Evolutionary conservation across 2,329 filamentous ascomycete species (phyloP).

Genomic region (Zymoseptoria pseudotritici): DNA sequence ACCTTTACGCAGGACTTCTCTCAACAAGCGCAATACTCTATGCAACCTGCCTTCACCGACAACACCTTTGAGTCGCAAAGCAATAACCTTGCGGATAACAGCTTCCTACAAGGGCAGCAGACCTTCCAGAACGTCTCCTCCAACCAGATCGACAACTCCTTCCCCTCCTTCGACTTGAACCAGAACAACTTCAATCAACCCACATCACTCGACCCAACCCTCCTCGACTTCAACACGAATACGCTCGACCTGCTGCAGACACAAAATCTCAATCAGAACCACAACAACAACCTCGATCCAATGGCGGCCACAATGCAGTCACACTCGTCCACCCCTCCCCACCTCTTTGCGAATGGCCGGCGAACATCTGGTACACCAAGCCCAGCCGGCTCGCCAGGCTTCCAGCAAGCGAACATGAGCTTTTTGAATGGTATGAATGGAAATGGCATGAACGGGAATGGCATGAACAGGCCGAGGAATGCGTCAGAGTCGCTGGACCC

Average conservation of each 20-base stretch:
- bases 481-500: conserved; percentile 52
- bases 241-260: conserved; percentile 34
- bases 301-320: conserved; percentile 45
- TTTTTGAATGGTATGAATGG: neutral
- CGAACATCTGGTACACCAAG: conserved; percentile 48
- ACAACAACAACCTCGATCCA: conserved; percentile 38
- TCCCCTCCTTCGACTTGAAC: conserved; percentile 47
- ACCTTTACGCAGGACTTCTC: conserved; percentile 41
- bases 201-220: conserved; percentile 54
- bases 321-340: conserved; percentile 48
- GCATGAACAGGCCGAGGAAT: conserved; percentile 51
- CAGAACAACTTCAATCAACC: conserved; percentile 50
- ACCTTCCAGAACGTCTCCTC: neutral
- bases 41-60: conserved; percentile 32
- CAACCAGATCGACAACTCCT: conserved; percentile 36
- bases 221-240: conserved; percentile 44
- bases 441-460: conserved; percentile 34
- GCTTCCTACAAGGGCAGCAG: conserved; percentile 32
- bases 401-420: conserved; percentile 39
- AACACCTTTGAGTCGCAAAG: conserved; percentile 11
- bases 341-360: conserved; percentile 47
- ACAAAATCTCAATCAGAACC: conserved; percentile 31
- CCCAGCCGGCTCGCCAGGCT: conserved; percentile 47
- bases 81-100: conserved; percentile 32
- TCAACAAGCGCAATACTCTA: conserved; percentile 34